These are phyloP conservation scores for Solanum clarkiae DNA, from an alignment of 257 asterid genomes.

Conservation along the genomic window DNA sequence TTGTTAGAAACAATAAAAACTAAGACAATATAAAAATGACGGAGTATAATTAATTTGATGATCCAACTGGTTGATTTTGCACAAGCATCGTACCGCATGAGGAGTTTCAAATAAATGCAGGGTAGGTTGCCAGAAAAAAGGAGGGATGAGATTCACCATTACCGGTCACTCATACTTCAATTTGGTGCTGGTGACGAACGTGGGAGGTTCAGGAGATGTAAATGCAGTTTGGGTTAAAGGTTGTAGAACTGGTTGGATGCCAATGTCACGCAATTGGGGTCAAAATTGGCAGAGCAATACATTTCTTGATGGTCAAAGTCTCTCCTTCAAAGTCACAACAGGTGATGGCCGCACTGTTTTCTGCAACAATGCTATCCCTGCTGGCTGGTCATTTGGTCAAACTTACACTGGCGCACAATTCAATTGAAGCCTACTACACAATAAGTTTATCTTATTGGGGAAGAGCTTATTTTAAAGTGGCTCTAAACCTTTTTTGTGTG, in stretches of 20 bases:
- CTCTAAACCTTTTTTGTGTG: not conserved
- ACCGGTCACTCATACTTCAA: conserved; percentile 4
- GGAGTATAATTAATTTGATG: too few species aligned
- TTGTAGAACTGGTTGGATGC: not conserved
- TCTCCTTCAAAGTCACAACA: conserved; percentile 2
- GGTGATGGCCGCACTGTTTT: conserved; percentile 1
- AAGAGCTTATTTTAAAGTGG: conserved; percentile 3
- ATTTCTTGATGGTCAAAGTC: not conserved
- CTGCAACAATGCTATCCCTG: not conserved
- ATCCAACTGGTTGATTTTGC: not conserved
- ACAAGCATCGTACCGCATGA: not conserved
- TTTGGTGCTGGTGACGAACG: not conserved
- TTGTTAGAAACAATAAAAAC: too few species aligned
- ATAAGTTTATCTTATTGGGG: not conserved
- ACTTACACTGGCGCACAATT: conserved; percentile 1
- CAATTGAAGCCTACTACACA: too few species aligned
- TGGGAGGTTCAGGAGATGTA: conserved; percentile 1
- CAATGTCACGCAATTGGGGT: conserved; percentile 7
- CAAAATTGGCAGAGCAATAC: conserved; percentile 6
- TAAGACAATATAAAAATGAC: too few species aligned
- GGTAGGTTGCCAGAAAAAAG: conserved; percentile 1
- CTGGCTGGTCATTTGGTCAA: not conserved
- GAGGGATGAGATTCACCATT: conserved; percentile 4
- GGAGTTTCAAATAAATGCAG: not conserved
- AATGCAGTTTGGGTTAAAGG: not conserved